Evolutionary conservation across 495 filamentous ascomycete genomes (phyloP).

Genomic region (Thermochaetoides thermophila): DNA sequence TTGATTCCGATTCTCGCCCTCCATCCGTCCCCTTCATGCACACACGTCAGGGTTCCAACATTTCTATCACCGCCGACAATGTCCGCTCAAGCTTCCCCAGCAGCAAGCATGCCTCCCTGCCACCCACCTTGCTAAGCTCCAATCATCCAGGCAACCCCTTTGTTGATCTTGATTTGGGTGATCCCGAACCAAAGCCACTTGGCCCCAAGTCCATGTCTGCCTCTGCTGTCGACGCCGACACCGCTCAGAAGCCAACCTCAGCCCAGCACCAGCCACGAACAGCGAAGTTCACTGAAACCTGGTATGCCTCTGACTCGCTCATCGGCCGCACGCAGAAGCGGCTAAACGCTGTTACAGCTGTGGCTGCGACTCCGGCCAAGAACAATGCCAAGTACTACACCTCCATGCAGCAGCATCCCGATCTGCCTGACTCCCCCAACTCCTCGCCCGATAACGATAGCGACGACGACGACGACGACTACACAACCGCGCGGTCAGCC

Average conservation of each 20-base stretch:
- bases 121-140: no score
- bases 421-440: slow-evolving; percentile 21
- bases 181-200: slow-evolving; percentile 16
- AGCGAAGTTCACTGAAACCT: slow-evolving; percentile 51
- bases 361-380: slow-evolving; percentile 4
- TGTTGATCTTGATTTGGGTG: no score
- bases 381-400: slow-evolving; percentile 29
- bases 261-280: no score
- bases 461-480: slow-evolving; percentile 7
- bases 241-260: no score
- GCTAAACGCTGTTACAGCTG: slow-evolving; percentile 17
- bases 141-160: no score
- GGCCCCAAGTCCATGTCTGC: slow-evolving; percentile 13
- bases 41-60: slow-evolving; percentile 46
- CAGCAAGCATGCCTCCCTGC: no score
- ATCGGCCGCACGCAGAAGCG: slow-evolving; percentile 36
- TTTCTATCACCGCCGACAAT: slow-evolving; percentile 31
- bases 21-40: slow-evolving; percentile 63
- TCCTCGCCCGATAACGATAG: slow-evolving; percentile 17
- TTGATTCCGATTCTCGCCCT: slow-evolving; percentile 42
- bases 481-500: slow-evolving; percentile 4
- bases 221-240: neutral
- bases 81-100: slow-evolving; percentile 36
- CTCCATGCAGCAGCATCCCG: slow-evolving; percentile 23
- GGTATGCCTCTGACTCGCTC: slow-evolving; percentile 38